phyloP scores from a whole-genome alignment of 2,329 filamentous ascomycete genomes.

The Ophiostoma himal-ulmi region DNA sequence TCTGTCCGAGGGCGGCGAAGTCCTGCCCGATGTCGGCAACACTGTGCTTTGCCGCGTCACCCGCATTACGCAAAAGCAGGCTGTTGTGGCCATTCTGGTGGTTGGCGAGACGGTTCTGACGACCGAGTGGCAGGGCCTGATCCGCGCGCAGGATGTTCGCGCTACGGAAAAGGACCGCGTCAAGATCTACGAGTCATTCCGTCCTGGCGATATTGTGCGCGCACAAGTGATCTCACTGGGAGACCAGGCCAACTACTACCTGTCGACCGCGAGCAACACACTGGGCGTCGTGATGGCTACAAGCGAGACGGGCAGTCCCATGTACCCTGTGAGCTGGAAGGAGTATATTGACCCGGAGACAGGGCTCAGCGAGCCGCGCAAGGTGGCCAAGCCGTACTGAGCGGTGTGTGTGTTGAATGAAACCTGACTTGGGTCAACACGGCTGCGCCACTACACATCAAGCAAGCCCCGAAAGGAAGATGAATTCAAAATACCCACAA shows the following conservation, averaged over 20 bases:
- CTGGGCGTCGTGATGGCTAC: constrained; percentile 89
- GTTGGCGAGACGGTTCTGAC: constrained; percentile 67
- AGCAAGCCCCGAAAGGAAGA: not conserved
- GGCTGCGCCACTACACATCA: not conserved
- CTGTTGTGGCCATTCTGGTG: constrained; percentile 77
- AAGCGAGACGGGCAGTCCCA: constrained; percentile 79
- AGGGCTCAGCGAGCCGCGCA: constrained; percentile 69
- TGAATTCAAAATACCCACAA: no score
- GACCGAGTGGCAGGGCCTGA: constrained; percentile 78
- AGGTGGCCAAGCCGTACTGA: constrained; percentile 91
- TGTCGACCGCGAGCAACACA: constrained; percentile 87
- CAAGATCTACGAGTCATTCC: constrained; percentile 82
- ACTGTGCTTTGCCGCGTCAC: constrained; percentile 80
- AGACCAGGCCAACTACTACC: constrained; percentile 91
- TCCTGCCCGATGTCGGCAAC: constrained; percentile 75
- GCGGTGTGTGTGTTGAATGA: not conserved
- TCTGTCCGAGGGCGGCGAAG: constrained; percentile 43
- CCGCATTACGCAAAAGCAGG: constrained; percentile 77
- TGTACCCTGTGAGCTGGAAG: constrained; percentile 93
- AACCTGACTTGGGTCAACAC: not conserved
- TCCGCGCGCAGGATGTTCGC: constrained; percentile 83
- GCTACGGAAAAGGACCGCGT: constrained; percentile 95
- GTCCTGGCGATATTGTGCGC: constrained; percentile 85
- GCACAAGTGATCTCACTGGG: constrained; percentile 85
- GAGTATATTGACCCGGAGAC: constrained; percentile 84